A percentile compares a stretch with the other conserved stretches of the same genome.
Conservation (phyloP, 2,329 filamentous ascomycete genomes). For the Phyllosticta citriasiana region DNA sequence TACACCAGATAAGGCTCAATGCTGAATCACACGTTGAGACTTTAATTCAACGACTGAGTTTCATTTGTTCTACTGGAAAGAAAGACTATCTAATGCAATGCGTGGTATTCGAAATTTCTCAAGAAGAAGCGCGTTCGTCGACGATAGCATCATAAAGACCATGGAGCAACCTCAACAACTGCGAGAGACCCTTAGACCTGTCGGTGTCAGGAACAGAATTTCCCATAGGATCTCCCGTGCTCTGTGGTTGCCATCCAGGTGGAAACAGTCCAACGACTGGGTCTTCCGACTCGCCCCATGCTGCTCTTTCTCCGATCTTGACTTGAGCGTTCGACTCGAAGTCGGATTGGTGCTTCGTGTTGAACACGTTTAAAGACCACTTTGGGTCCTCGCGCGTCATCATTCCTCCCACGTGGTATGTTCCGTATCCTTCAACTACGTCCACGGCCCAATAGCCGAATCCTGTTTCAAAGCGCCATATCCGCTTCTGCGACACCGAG, state of each 20-base stretch:
- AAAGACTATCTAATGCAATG: no score
- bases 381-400: not conserved
- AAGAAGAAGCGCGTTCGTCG: not conserved
- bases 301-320: not conserved
- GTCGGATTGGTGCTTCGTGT: not conserved
- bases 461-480: slow-evolving; percentile 2
- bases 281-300: not conserved
- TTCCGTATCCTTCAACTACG: not conserved
- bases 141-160: not conserved
- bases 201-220: not conserved
- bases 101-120: not conserved
- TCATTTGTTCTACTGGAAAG: no score
- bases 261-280: not conserved
- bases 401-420: not conserved
- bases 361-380: not conserved
- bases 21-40: no score
- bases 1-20: no score
- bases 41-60: no score
- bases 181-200: not conserved
- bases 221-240: not conserved
- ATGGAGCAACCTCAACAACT: not conserved
- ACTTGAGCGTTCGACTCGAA: not conserved
- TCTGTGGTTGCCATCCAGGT: not conserved
- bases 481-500: not conserved
- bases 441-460: slow-evolving; percentile 1